These are phyloP conservation scores for Scedosporium aurantiacum DNA, from an alignment of 2,329 filamentous ascomycete species.

Conservation along the genomic window DNA sequence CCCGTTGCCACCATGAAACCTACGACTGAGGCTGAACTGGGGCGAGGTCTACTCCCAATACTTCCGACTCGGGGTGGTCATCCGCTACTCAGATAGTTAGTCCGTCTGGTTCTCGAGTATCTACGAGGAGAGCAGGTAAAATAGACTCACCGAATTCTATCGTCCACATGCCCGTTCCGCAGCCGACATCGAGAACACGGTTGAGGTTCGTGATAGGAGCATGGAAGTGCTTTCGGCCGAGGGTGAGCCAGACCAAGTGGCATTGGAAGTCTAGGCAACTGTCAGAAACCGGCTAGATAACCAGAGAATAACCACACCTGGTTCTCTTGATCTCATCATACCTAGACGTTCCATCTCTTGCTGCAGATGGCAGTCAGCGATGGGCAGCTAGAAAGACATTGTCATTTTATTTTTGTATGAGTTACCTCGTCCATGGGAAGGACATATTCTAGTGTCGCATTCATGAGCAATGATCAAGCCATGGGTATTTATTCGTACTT, in stretches of 20 bases:
- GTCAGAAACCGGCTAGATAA: neutral
- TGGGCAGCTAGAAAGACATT: neutral
- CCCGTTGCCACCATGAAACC: conserved; percentile 11
- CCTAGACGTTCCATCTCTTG: conserved; percentile 3
- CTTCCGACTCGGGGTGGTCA: conserved; percentile 10
- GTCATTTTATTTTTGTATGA: neutral
- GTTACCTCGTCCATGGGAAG: conserved; percentile 4
- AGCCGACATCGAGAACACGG: conserved; percentile 33
- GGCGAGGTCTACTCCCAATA: conserved; percentile 28
- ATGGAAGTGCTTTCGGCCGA: conserved; percentile 8
- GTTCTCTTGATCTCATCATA: neutral
- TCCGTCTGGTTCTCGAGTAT: neutral
- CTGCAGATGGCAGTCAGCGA: neutral
- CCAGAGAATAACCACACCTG: too few relatives aligned
- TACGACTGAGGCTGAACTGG: conserved; percentile 26
- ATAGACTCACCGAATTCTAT: conserved; percentile 18
- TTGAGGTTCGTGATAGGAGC: conserved; percentile 8
- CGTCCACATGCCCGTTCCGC: conserved; percentile 34
- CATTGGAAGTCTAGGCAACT: neutral
- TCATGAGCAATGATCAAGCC: neutral
- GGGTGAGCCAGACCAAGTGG: conserved; percentile 10
- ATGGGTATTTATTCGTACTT: neutral
- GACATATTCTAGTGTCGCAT: neutral
- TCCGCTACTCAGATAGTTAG: neutral
- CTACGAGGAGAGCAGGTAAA: too few relatives aligned